phyloP scores from a whole-genome alignment of 352 stramenopile species.

The Pythium pectinolyticum region DNA sequence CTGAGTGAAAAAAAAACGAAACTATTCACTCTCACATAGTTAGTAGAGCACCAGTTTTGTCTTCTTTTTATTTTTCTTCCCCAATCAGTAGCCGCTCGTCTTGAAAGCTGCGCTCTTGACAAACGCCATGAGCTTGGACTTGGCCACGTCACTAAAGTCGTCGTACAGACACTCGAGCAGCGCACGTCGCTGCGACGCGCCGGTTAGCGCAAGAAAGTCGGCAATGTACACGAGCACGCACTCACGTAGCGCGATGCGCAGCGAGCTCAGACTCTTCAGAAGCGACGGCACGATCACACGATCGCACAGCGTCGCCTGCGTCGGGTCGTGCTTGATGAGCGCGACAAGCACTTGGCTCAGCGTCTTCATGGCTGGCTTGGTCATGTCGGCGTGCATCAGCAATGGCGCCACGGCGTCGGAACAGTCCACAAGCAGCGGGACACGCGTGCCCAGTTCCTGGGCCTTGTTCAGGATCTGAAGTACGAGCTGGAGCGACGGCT shows the following conservation, averaged over 20 bases:
- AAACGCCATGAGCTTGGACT: conserved; percentile 67
- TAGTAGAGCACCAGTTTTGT: neutral
- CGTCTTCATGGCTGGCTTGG: conserved; percentile 55
- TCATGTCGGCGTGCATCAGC: conserved; percentile 42
- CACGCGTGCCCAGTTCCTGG: conserved; percentile 36
- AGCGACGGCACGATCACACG: conserved; percentile 40
- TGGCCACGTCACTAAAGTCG: conserved; percentile 74
- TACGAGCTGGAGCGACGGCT: conserved; percentile 39
- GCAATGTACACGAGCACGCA: conserved; percentile 56
- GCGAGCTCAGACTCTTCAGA: conserved; percentile 43
- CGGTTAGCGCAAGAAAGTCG: conserved; percentile 70
- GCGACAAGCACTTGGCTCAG: conserved; percentile 70
- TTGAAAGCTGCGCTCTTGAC: conserved; percentile 75
- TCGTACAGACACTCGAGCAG: conserved; percentile 73
- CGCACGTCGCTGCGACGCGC: conserved; percentile 39
- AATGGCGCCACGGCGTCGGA: conserved; percentile 43
- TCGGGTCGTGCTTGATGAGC: conserved; percentile 53
- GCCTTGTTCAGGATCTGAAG: conserved; percentile 46
- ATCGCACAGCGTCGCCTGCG: no score
- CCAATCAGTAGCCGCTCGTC: neutral
- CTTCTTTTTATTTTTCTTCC: conserved; percentile 8
- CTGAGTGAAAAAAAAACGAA: conserved; percentile 1
- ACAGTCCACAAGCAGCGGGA: conserved; percentile 45
- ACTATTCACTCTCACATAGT: no score
- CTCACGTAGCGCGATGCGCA: conserved; percentile 59